A percentile compares a stretch with the other conserved stretches of the same genome.
phyloP scores from a whole-genome alignment of 1,284 basidiomycete genomes.

The Mrakiaceae sp. region DNA sequence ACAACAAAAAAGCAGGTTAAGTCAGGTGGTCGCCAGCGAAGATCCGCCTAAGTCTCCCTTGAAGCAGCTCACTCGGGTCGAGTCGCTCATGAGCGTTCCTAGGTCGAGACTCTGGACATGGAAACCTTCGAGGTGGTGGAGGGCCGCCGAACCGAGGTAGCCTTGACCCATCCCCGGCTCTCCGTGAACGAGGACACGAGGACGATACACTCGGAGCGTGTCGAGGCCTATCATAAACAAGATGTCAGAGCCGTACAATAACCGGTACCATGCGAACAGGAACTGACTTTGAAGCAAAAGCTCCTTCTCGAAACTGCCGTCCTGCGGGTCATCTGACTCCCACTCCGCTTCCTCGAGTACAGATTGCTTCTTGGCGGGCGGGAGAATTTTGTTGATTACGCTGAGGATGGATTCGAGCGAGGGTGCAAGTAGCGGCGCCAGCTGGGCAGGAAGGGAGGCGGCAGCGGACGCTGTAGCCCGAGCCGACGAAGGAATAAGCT shows the following conservation, averaged over 20 bases:
- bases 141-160: slow-evolving; percentile 75
- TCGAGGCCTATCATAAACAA: slow-evolving; percentile 59
- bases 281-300: slow-evolving; percentile 70
- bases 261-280: not conserved
- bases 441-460: slow-evolving; percentile 69
- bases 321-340: slow-evolving; percentile 50
- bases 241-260: not conserved
- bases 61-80: slow-evolving; percentile 55
- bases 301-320: slow-evolving; percentile 66
- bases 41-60: not conserved
- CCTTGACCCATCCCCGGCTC: slow-evolving; percentile 77
- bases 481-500: slow-evolving; percentile 86
- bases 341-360: slow-evolving; percentile 91
- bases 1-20: slow-evolving; percentile 1
- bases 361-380: slow-evolving; percentile 58
- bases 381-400: slow-evolving; percentile 58
- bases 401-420: slow-evolving; percentile 59
- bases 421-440: slow-evolving; percentile 64
- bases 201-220: slow-evolving; percentile 78
- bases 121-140: slow-evolving; percentile 92
- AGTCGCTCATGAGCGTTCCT: slow-evolving; percentile 78
- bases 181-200: slow-evolving; percentile 77
- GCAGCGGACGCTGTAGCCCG: slow-evolving; percentile 78
- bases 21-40: not conserved
- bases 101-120: slow-evolving; percentile 90